These are phyloP conservation scores for Apiotrichum gamsii DNA, from an alignment of 1,284 basidiomycete species.

Conservation along the genomic window DNA sequence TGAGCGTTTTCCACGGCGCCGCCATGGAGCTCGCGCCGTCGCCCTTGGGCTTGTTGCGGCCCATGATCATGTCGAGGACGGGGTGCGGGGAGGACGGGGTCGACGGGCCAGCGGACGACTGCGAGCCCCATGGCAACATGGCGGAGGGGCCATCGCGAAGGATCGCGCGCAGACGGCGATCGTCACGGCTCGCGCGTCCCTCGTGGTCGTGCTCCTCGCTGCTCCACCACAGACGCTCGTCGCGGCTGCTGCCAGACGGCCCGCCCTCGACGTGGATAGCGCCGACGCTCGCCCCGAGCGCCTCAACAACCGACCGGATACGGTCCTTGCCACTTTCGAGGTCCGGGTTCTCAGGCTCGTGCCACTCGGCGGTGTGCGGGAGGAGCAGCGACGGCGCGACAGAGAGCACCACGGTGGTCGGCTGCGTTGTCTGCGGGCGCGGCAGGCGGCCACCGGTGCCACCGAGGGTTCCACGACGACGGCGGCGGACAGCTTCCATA, in stretches of 20 bases:
- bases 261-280: slow-evolving; percentile 16
- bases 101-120: background rate
- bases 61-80: slow-evolving; percentile 13
- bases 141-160: slow-evolving; percentile 14
- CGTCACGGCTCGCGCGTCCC: slow-evolving; percentile 25
- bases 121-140: slow-evolving; percentile 11
- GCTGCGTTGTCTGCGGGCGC: slow-evolving; percentile 28
- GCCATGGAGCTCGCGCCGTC: slow-evolving; percentile 6
- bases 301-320: slow-evolving; percentile 21
- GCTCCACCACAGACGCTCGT: slow-evolving; percentile 34
- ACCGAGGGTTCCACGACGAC: slow-evolving; percentile 47
- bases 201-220: slow-evolving; percentile 32
- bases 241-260: too few relatives aligned
- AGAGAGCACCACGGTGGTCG: slow-evolving; percentile 74
- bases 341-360: slow-evolving; percentile 28
- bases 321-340: slow-evolving; percentile 35
- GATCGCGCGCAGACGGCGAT: slow-evolving; percentile 24
- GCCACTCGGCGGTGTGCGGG: slow-evolving; percentile 31
- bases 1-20: slow-evolving; percentile 54
- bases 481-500: slow-evolving; percentile 64
- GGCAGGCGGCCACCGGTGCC: slow-evolving; percentile 3
- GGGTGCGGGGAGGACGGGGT: slow-evolving; percentile 1
- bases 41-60: slow-evolving; percentile 8
- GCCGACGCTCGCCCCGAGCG: slow-evolving; percentile 15
- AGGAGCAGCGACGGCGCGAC: slow-evolving; percentile 65